A percentile compares a stretch with the other conserved stretches of the same genome.
Conservation (phyloP, 1,284 basidiomycete genomes). For the Wallemia ichthyophaga region DNA sequence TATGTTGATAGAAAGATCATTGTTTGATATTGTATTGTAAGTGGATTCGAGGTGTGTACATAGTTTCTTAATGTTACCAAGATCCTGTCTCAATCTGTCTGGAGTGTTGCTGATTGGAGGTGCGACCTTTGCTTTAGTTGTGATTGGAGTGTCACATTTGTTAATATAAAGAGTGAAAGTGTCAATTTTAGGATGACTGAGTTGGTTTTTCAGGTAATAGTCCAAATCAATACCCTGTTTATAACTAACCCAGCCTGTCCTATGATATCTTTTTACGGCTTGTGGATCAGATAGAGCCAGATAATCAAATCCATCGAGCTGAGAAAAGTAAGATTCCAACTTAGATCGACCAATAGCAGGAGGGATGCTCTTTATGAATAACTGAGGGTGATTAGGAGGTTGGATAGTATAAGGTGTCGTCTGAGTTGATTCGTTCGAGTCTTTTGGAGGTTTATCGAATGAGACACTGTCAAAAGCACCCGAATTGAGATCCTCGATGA, state of each 20-base stretch:
- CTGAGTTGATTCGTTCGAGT: neutral
- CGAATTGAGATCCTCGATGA: neutral
- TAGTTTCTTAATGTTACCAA: constrained; percentile 36
- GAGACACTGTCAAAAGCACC: neutral
- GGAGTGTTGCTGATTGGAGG: constrained; percentile 49
- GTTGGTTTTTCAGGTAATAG: constrained; percentile 7
- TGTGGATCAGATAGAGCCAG: constrained; percentile 66
- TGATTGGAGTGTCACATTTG: constrained; percentile 45
- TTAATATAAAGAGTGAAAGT: constrained; percentile 70
- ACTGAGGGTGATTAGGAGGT: constrained; percentile 46
- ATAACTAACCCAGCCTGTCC: constrained; percentile 72
- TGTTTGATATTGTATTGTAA: constrained; percentile 9
- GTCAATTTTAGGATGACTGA: constrained; percentile 32
- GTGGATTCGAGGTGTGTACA: constrained; percentile 33
- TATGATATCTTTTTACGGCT: constrained; percentile 63
- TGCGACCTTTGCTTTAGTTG: constrained; percentile 40
- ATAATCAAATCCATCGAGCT: constrained; percentile 23
- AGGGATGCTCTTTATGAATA: constrained; percentile 77
- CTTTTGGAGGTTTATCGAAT: neutral
- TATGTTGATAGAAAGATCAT: constrained; percentile 13
- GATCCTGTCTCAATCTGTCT: constrained; percentile 44
- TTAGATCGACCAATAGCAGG: constrained; percentile 61
- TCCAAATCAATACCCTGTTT: constrained; percentile 49
- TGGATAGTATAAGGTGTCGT: neutral
- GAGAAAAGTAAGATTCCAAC: constrained; percentile 32